Percentiles rank a stretch among this genome's conserved stretches.
phyloP scores from a whole-genome alignment of 108 stramenopile genomes.

The Poteriospumella lacustris region DNA sequence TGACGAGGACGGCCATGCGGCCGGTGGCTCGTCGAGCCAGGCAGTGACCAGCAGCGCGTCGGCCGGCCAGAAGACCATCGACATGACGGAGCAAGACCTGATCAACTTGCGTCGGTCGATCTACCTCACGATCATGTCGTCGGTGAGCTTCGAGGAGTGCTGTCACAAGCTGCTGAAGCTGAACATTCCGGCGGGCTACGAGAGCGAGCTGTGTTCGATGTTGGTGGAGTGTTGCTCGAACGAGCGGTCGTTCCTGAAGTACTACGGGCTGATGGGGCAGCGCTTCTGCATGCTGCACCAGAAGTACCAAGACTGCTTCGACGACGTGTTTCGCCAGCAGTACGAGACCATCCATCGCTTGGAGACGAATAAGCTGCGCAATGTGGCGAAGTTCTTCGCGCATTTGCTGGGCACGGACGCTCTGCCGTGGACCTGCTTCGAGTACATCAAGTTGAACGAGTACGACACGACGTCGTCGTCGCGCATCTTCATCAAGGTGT shows the following conservation, averaged over 20 bases:
- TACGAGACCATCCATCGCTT: conserved; percentile 89
- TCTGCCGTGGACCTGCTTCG: conserved; percentile 87
- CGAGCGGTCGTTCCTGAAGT: conserved; percentile 86
- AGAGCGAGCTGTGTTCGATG: conserved; percentile 77
- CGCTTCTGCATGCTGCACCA: conserved; percentile 84
- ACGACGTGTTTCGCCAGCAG: conserved; percentile 70
- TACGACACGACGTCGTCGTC: conserved; percentile 91
- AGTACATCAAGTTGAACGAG: conserved; percentile 81
- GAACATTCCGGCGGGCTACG: conserved; percentile 74
- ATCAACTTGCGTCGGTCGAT: conserved; percentile 92
- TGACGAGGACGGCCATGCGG: conserved; percentile 40
- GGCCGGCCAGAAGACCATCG: conserved; percentile 34
- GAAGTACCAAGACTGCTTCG: conserved; percentile 80
- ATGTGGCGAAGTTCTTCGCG: conserved; percentile 97
- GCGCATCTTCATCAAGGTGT: conserved; percentile 95
- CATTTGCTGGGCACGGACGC: conserved; percentile 92
- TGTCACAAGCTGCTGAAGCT: conserved; percentile 94
- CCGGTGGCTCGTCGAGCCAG: conserved; percentile 42
- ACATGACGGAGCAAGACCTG: conserved; percentile 68
- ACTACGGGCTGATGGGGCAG: conserved; percentile 86
- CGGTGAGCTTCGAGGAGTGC: conserved; percentile 94
- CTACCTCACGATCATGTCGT: conserved; percentile 98
- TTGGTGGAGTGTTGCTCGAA: conserved; percentile 96
- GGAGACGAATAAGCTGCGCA: conserved; percentile 96
- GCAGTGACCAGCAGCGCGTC: neutral